Evolutionary conservation across 78 protist genomes (phyloP).

Genomic region (Polysphondylium violaceum): DNA sequence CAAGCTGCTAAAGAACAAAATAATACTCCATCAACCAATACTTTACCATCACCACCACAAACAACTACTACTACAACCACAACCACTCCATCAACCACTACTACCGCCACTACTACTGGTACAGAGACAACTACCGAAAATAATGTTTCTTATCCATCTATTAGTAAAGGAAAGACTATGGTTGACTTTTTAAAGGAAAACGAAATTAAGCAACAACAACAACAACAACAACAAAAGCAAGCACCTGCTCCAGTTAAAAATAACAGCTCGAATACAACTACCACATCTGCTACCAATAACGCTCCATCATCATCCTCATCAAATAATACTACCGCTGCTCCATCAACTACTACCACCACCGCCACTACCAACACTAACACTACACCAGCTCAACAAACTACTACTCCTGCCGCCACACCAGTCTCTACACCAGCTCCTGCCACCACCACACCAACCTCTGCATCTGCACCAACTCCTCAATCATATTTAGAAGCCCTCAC

Average conservation of each 20-base stretch:
- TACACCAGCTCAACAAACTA: conserved; percentile 5
- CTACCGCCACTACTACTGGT: conserved; percentile 14
- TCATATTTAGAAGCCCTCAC: conserved; percentile 18
- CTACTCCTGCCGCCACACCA: background rate
- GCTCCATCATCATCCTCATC: conserved; percentile 1
- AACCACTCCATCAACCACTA: background rate
- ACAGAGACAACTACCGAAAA: background rate
- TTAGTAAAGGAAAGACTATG: conserved; percentile 24
- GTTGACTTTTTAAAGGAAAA: conserved; percentile 16
- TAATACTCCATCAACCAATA: background rate
- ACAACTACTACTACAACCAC: conserved; percentile 5
- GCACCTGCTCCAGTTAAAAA: background rate
- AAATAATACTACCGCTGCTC: background rate
- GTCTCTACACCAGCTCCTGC: conserved; percentile 5
- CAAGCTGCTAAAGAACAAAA: background rate
- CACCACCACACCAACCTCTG: conserved; percentile 2
- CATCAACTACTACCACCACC: background rate
- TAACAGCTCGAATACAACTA: background rate
- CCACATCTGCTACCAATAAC: conserved; percentile 10
- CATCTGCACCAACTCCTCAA: conserved; percentile 6
- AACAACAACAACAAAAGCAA: conserved; percentile 11
- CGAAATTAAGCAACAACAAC: conserved; percentile 5
- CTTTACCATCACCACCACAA: background rate
- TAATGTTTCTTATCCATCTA: background rate
- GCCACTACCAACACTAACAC: background rate